A percentile compares a stretch with the other conserved stretches of the same genome.
These are phyloP conservation scores for Orychophragmus violaceus DNA, from an alignment of 345 rosid genomes.

Conservation along the genomic window DNA sequence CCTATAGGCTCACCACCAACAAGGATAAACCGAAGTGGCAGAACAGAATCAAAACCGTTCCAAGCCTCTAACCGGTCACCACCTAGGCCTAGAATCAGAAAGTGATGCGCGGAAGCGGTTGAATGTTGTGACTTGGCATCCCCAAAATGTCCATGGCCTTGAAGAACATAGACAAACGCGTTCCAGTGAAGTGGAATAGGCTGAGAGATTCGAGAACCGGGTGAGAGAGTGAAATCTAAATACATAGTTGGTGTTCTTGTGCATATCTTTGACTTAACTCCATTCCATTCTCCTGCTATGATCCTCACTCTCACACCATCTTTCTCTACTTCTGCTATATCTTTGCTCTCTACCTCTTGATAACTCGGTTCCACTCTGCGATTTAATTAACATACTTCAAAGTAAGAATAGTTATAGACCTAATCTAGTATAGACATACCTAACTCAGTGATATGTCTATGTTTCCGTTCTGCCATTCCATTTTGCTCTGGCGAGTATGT, in stretches of 20 bases:
- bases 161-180: slow-evolving; percentile 59
- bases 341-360: slow-evolving; percentile 63
- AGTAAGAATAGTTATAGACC: neutral
- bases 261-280: slow-evolving; percentile 59
- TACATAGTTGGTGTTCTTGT: slow-evolving; percentile 95
- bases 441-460: too few species aligned
- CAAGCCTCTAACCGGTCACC: slow-evolving; percentile 63
- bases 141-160: slow-evolving; percentile 72
- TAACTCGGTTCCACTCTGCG: slow-evolving; percentile 72
- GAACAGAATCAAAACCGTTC: slow-evolving; percentile 50
- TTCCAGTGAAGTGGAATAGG: slow-evolving; percentile 63
- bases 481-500: too few species aligned
- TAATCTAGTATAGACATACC: too few species aligned
- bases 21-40: slow-evolving; percentile 56
- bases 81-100: slow-evolving; percentile 48
- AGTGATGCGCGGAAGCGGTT: slow-evolving; percentile 41
- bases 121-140: slow-evolving; percentile 15
- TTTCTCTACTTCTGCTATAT: slow-evolving; percentile 52
- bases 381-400: slow-evolving; percentile 13
- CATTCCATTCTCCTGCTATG: slow-evolving; percentile 84
- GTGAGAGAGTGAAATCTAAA: slow-evolving; percentile 69
- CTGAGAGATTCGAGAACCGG: slow-evolving; percentile 58
- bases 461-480: too few species aligned
- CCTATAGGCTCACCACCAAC: slow-evolving; percentile 76
- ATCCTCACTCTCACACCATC: slow-evolving; percentile 68